These are phyloP conservation scores for Posidonia australis DNA, from an alignment of 106 monocot genomes.

Conservation along the genomic window DNA sequence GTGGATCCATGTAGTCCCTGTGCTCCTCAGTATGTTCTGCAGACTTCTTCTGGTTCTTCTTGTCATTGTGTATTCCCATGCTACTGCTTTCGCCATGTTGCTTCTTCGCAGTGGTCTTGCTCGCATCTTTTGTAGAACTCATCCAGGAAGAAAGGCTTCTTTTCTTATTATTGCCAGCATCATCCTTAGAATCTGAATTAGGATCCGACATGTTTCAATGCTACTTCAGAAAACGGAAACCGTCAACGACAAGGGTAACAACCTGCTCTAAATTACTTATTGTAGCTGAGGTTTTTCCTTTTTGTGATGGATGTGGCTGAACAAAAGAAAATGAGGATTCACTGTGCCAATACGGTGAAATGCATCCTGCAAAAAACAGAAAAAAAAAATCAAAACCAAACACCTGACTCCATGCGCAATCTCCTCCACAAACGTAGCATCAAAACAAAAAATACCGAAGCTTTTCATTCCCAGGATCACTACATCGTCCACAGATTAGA, in stretches of 20 bases:
- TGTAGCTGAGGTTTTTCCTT: too few species aligned
- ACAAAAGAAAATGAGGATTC: too few species aligned
- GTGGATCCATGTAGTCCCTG: slow-evolving; percentile 6
- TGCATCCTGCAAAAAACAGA: too few species aligned
- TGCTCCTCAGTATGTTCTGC: not conserved
- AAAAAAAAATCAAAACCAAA: too few species aligned
- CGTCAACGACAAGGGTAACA: not conserved
- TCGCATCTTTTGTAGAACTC: slow-evolving; percentile 26
- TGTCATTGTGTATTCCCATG: not conserved
- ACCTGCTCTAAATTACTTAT: too few species aligned
- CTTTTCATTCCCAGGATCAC: too few species aligned
- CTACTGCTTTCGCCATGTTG: slow-evolving; percentile 13
- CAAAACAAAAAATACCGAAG: too few species aligned
- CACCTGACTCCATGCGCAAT: too few species aligned
- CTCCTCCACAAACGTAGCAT: too few species aligned
- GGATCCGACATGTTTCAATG: slow-evolving; percentile 8
- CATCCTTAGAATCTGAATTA: slow-evolving; percentile 11
- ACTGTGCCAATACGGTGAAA: too few species aligned
- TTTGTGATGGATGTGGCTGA: too few species aligned
- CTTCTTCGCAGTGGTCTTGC: slow-evolving; percentile 32
- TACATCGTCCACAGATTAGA: too few species aligned
- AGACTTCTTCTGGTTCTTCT: not conserved
- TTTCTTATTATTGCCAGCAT: slow-evolving; percentile 14
- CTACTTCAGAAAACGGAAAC: not conserved
- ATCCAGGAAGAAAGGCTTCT: slow-evolving; percentile 58